A percentile compares a stretch with the other conserved stretches of the same genome.
Evolutionary conservation across 2,329 filamentous ascomycete species (phyloP).

Genomic region (Cladophialophora bantiana): DNA sequence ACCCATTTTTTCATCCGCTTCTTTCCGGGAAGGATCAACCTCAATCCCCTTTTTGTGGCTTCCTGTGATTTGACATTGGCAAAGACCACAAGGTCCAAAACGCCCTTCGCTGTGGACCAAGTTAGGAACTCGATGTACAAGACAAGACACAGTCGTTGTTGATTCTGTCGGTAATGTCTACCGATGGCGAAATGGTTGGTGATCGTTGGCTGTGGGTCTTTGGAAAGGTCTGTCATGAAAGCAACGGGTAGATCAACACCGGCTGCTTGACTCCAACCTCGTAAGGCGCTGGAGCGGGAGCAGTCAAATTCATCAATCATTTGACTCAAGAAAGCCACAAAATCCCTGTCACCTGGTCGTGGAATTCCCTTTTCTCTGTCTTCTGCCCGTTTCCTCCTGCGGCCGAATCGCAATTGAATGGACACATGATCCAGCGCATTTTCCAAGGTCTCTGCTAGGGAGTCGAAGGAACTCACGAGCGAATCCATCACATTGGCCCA

Average conservation of each 20-base stretch:
- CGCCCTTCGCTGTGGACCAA: not conserved
- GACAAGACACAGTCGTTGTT: conserved; percentile 3
- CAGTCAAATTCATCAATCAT: not conserved
- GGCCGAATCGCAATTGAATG: conserved; percentile 5
- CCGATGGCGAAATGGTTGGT: not conserved
- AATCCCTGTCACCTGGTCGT: not conserved
- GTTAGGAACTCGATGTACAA: conserved; percentile 8
- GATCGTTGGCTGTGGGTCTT: not conserved
- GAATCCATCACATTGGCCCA: conserved; percentile 4
- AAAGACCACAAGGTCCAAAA: not conserved
- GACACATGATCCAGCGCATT: not conserved
- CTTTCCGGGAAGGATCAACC: conserved; percentile 4
- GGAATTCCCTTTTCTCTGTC: not conserved
- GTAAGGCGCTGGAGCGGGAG: not conserved
- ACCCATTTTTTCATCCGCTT: conserved; percentile 3
- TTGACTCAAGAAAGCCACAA: not conserved
- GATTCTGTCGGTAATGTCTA: not conserved
- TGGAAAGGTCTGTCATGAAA: not conserved
- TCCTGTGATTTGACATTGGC: not conserved
- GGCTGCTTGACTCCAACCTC: not conserved
- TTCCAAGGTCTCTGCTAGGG: conserved; percentile 1
- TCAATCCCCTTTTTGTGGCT: not conserved
- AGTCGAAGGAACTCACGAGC: conserved; percentile 4
- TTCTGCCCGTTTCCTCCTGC: conserved; percentile 1
- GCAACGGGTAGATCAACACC: not conserved